These are phyloP conservation scores for Cryptococcus maquisensis DNA, from an alignment of 1,284 basidiomycete genomes.

Conservation along the genomic window DNA sequence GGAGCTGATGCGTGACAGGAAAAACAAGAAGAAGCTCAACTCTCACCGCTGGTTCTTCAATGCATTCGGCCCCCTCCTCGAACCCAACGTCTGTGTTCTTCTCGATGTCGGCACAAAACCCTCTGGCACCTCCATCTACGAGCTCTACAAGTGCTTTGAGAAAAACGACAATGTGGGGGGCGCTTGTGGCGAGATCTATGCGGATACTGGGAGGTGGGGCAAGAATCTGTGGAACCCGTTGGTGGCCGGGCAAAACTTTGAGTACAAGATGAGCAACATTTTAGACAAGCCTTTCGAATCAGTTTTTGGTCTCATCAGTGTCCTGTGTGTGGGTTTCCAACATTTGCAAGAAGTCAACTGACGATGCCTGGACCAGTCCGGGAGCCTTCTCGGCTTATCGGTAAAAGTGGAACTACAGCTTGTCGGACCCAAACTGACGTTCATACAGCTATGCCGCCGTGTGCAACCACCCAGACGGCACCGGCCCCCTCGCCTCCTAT, in stretches of 20 bases:
- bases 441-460: conserved; percentile 68
- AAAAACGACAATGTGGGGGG: conserved; percentile 85
- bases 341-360: too few species aligned
- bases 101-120: conserved; percentile 94
- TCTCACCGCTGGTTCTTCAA: conserved; percentile 97
- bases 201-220: conserved; percentile 71
- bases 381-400: conserved; percentile 86
- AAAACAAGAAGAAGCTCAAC: conserved; percentile 93
- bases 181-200: conserved; percentile 89
- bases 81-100: conserved; percentile 77
- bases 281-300: conserved; percentile 89
- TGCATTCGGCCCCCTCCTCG: conserved; percentile 81
- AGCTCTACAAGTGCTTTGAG: conserved; percentile 70
- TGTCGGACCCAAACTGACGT: background rate
- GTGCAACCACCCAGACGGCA: conserved; percentile 72
- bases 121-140: conserved; percentile 87
- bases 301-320: conserved; percentile 86
- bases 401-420: background rate
- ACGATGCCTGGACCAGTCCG: too few species aligned
- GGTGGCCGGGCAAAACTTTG: conserved; percentile 86
- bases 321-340: too few species aligned
- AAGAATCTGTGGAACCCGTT: conserved; percentile 78
- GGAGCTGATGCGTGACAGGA: conserved; percentile 49
- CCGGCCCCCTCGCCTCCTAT: conserved; percentile 82
- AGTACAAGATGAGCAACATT: conserved; percentile 77